phyloP scores from a whole-genome alignment of 495 filamentous ascomycete genomes.

The Aspergillus homomorphus region DNA sequence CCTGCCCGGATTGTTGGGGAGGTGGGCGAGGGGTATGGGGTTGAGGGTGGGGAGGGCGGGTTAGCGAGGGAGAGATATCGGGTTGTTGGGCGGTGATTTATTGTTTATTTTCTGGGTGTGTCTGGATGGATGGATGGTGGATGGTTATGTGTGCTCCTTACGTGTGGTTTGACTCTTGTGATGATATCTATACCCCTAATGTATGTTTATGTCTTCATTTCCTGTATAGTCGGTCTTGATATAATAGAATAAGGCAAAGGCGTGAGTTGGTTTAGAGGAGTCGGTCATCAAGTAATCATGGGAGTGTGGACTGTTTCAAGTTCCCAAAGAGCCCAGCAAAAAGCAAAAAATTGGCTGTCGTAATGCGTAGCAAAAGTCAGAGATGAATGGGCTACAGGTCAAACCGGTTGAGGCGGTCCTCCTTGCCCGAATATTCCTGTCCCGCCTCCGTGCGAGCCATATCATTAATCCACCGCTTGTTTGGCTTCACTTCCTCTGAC shows the following conservation, averaged over 20 bases:
- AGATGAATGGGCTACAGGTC: background rate
- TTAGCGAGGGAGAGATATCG: constrained; percentile 48
- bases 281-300: background rate
- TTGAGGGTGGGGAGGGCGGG: constrained; percentile 47
- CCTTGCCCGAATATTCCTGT: constrained; percentile 53
- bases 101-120: background rate
- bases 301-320: background rate
- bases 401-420: constrained; percentile 54
- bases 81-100: constrained; percentile 36
- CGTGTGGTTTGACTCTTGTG: constrained; percentile 13
- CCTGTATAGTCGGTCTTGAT: background rate
- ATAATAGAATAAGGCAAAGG: background rate
- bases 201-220: constrained; percentile 1
- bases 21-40: constrained; percentile 74
- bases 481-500: constrained; percentile 46
- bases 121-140: background rate
- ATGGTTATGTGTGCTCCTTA: background rate
- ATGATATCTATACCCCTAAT: constrained; percentile 5
- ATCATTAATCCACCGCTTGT: constrained; percentile 70
- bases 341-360: background rate
- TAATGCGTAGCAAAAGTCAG: background rate
- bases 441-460: constrained; percentile 69
- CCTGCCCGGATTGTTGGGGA: constrained; percentile 83
- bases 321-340: background rate
- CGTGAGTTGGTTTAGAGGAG: background rate